Evolutionary conservation across 768 basidiomycete species (phyloP), one percentile per base, ranked within the genome.

Genomic region (Mrakia gelida): DNA sequence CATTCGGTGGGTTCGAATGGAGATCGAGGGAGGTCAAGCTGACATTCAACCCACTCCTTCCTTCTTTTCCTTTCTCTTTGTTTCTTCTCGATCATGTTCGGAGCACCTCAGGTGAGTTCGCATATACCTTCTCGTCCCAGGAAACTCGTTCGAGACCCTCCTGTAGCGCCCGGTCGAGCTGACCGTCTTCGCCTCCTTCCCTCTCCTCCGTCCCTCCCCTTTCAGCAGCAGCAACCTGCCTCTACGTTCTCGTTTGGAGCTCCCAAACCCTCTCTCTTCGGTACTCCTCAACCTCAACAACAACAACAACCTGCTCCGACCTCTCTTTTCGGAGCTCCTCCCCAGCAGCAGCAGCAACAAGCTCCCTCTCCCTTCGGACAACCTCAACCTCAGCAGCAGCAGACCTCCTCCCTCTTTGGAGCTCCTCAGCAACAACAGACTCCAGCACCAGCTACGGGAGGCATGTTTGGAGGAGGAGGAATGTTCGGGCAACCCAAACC

Each of bases 291-390:
- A 10, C 23, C 65, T 15, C 52, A 41, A 10, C 32, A 28, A 38
- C 38, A 38, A 56, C 67, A 71, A 38, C 67, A 30, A 18, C 11
- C 45, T 45, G 49, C 18, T 52, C 49, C 49, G 2, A 52, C 30
- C 32, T 77, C 76, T 4, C 68, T 72, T n/a, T 77, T 77, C 38
- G 76, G 76, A 59, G 68, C 56, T 28, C 75, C 34, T 16, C 75
- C 56, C 28, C 75, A 34, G 28, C 75, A 52, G 54, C 76, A 77
- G 32, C 76, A 56, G 28, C 52, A 34, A 21, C 34, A 28, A 2
- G 43, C 45, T 28, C 71, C 68, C 32, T 77, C 76, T n/a, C 76
- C 56, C 34, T 77, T 77, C 41, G 76, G 76, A 13, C 70, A 72
- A 38, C 77, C 68, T 41, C 68, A 73, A 26, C 77, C 74, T 62